These are phyloP conservation scores for Boletus pseudo-olivaceus DNA, from an alignment of 768 basidiomycete genomes.

Conservation along the genomic window DNA sequence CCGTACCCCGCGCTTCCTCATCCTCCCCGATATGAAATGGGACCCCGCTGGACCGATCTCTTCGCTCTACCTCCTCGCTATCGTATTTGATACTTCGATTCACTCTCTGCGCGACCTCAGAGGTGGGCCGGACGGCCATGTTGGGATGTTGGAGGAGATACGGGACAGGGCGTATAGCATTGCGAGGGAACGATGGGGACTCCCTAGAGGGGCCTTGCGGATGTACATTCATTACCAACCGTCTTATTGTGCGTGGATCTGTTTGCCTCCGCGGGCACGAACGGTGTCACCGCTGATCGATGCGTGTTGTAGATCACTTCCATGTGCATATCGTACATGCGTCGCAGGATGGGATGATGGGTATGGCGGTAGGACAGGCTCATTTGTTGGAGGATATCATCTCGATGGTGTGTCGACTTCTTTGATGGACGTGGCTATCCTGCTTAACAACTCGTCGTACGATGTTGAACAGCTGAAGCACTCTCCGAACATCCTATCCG, in stretches of 20 bases:
- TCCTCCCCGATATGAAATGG: slow-evolving; percentile 98
- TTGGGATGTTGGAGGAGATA: slow-evolving; percentile 66
- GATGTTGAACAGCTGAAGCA: slow-evolving; percentile 56
- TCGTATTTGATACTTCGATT: slow-evolving; percentile 60
- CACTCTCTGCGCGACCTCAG: slow-evolving; percentile 73
- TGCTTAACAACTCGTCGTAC: not conserved
- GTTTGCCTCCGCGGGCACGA: not conserved
- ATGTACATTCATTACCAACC: slow-evolving; percentile 95
- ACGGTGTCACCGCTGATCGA: not conserved
- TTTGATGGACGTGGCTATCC: too few species aligned
- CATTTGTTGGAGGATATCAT: slow-evolving; percentile 93
- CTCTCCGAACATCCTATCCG: slow-evolving; percentile 53
- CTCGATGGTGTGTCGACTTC: slow-evolving; percentile 53
- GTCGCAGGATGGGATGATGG: slow-evolving; percentile 51
- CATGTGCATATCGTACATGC: slow-evolving; percentile 90
- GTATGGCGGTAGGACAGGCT: slow-evolving; percentile 86
- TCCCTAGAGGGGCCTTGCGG: slow-evolving; percentile 59
- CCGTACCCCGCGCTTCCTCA: slow-evolving; percentile 61
- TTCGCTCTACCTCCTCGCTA: slow-evolving; percentile 82
- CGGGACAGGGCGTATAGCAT: slow-evolving; percentile 49
- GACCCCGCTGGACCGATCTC: slow-evolving; percentile 62
- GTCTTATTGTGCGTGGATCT: slow-evolving; percentile 69
- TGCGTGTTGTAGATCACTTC: slow-evolving; percentile 67
- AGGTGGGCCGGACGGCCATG: slow-evolving; percentile 45
- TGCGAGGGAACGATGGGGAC: slow-evolving; percentile 62